A percentile compares a stretch with the other conserved stretches of the same genome.
Evolutionary conservation across 257 asterid genomes (phyloP).

Genomic region (Mitragyna speciosa): DNA sequence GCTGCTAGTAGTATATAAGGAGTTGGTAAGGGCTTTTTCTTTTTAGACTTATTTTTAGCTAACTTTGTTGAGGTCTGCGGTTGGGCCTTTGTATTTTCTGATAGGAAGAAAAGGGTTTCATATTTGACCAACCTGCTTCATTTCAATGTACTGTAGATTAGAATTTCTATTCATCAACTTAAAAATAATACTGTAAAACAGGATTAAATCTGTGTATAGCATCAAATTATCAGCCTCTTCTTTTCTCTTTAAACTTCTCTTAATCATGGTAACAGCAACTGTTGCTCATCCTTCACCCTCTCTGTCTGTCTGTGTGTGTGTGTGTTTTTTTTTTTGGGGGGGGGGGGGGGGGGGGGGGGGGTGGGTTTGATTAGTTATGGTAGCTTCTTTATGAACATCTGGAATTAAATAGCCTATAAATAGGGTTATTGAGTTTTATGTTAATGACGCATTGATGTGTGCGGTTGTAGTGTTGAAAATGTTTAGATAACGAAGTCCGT

Average conservation of each 20-base stretch:
- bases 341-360: too few relatives aligned
- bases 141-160: slow-evolving; percentile 42
- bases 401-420: too few relatives aligned
- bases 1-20: slow-evolving; percentile 23
- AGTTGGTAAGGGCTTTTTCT: slow-evolving; percentile 16
- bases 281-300: neutral
- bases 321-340: neutral
- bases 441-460: too few relatives aligned
- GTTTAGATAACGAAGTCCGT: too few relatives aligned
- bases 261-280: neutral
- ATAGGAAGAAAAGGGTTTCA: slow-evolving; percentile 18
- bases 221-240: slow-evolving; percentile 2
- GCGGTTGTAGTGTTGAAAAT: too few relatives aligned
- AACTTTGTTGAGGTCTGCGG: slow-evolving; percentile 23
- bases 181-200: slow-evolving; percentile 8
- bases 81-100: slow-evolving; percentile 24
- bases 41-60: slow-evolving; percentile 26
- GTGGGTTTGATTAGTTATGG: neutral
- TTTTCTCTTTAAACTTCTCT: neutral
- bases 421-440: too few relatives aligned
- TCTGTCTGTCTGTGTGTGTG: too few relatives aligned
- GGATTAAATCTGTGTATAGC: slow-evolving; percentile 37
- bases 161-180: slow-evolving; percentile 27
- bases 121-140: slow-evolving; percentile 27
- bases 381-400: too few relatives aligned